These are phyloP conservation scores for Staphylotrichum longicolle DNA, from an alignment of 495 filamentous ascomycete species.

Conservation along the genomic window DNA sequence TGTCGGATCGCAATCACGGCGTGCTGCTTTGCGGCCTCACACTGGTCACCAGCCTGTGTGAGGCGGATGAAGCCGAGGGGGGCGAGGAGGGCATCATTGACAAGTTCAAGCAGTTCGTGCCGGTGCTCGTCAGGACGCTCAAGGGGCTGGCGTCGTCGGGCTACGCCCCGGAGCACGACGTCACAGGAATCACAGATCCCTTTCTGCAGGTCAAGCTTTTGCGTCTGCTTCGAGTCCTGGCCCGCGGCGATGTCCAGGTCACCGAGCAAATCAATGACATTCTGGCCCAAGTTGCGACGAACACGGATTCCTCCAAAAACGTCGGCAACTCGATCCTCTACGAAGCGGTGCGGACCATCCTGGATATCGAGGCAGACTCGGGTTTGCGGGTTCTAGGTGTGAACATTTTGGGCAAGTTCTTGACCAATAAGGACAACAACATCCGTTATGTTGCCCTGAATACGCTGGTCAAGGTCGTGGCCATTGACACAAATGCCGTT, in stretches of 20 bases:
- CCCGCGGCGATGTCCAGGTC: slow-evolving; percentile 79
- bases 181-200: slow-evolving; percentile 97
- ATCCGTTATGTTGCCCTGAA: slow-evolving; percentile 98
- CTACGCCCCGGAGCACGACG: slow-evolving; percentile 96
- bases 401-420: slow-evolving; percentile 96
- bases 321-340: slow-evolving; percentile 98
- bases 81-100: slow-evolving; percentile 82
- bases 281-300: slow-evolving; percentile 94
- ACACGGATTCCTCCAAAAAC: slow-evolving; percentile 97
- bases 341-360: slow-evolving; percentile 93
- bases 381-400: slow-evolving; percentile 90
- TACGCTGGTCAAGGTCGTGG: slow-evolving; percentile 96
- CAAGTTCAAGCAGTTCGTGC: slow-evolving; percentile 79
- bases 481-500: slow-evolving; percentile 95
- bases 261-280: slow-evolving; percentile 99
- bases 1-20: slow-evolving; percentile 90
- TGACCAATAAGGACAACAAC: slow-evolving; percentile 97
- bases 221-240: slow-evolving; percentile 77
- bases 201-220: slow-evolving; percentile 97
- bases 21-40: slow-evolving; percentile 91
- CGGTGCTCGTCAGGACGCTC: slow-evolving; percentile 78
- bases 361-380: slow-evolving; percentile 97
- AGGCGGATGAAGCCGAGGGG: slow-evolving; percentile 87
- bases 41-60: slow-evolving; percentile 85
- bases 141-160: slow-evolving; percentile 91